Percentiles rank a stretch among this genome's conserved stretches.
Evolutionary conservation across 2,329 filamentous ascomycete genomes (phyloP).

Genomic region (Fusarium fujikuroi): DNA sequence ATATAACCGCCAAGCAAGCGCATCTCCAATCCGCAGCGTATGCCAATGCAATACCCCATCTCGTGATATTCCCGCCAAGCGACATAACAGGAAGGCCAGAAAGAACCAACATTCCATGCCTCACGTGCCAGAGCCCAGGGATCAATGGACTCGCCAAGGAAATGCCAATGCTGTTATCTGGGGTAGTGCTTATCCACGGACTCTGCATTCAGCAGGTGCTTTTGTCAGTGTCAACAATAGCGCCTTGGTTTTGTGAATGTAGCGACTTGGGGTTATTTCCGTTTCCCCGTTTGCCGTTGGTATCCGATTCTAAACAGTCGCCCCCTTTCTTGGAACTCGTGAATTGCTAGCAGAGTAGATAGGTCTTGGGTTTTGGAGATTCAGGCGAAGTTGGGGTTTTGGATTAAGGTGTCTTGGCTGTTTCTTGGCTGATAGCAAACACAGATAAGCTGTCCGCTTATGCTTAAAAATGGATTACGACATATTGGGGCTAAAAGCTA

Average conservation of each 20-base stretch:
- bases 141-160: not conserved
- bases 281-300: not conserved
- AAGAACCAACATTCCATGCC: not conserved
- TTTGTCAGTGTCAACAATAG: not conserved
- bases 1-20: constrained; percentile 28
- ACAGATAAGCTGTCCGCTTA: not conserved
- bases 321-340: not conserved
- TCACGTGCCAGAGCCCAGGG: not conserved
- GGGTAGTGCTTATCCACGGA: constrained; percentile 2
- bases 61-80: constrained; percentile 34
- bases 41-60: constrained; percentile 25
- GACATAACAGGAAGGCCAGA: constrained; percentile 25
- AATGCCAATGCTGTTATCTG: constrained; percentile 5
- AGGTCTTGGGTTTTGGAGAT: not conserved
- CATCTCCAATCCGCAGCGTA: constrained; percentile 14
- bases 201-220: not conserved
- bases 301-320: not conserved
- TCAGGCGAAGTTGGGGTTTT: not conserved
- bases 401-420: not conserved
- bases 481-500: not conserved
- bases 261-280: not conserved
- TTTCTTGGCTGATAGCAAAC: not conserved
- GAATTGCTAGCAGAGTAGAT: not conserved
- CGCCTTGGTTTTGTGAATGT: not conserved
- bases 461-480: not conserved